Percentiles rank a stretch among this genome's conserved stretches.
phyloP scores from a whole-genome alignment of 768 basidiomycete genomes.

The Lactarius pseudohatsudake region DNA sequence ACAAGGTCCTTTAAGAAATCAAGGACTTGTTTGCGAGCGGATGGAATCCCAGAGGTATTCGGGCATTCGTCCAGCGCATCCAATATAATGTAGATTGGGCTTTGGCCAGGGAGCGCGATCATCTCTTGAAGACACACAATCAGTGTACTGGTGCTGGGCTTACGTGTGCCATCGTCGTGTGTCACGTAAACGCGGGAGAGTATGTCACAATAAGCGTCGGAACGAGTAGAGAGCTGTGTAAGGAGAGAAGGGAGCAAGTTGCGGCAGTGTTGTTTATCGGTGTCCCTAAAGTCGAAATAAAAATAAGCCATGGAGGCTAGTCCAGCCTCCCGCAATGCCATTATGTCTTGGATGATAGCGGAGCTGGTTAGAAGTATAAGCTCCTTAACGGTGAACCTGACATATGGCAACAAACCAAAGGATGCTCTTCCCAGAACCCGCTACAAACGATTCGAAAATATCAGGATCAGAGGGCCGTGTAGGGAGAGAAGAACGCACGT shows the following conservation, averaged over 20 bases:
- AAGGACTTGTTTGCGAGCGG: slow-evolving; percentile 1
- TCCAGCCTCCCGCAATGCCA: background rate
- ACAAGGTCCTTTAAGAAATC: background rate
- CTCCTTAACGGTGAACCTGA: background rate
- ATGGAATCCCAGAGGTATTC: background rate
- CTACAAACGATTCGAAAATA: background rate
- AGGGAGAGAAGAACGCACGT: background rate
- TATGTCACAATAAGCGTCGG: background rate
- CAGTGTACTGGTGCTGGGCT: background rate
- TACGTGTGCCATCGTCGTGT: too few species aligned
- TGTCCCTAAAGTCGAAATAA: background rate
- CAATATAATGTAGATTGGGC: background rate
- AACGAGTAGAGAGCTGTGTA: background rate
- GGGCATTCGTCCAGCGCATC: slow-evolving; percentile 4
- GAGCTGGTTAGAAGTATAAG: background rate
- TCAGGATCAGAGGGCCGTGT: background rate
- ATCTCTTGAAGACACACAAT: background rate
- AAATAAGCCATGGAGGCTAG: background rate
- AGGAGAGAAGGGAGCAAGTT: slow-evolving; percentile 1
- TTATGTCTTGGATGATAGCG: background rate
- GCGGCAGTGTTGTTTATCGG: background rate
- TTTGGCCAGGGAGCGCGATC: background rate
- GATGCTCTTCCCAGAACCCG: background rate
- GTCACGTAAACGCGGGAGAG: background rate
- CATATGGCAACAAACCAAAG: background rate